Percentiles rank a stretch among this genome's conserved stretches.
phyloP scores from a whole-genome alignment of 768 basidiomycete species.

The Lactifluus echinatus region DNA sequence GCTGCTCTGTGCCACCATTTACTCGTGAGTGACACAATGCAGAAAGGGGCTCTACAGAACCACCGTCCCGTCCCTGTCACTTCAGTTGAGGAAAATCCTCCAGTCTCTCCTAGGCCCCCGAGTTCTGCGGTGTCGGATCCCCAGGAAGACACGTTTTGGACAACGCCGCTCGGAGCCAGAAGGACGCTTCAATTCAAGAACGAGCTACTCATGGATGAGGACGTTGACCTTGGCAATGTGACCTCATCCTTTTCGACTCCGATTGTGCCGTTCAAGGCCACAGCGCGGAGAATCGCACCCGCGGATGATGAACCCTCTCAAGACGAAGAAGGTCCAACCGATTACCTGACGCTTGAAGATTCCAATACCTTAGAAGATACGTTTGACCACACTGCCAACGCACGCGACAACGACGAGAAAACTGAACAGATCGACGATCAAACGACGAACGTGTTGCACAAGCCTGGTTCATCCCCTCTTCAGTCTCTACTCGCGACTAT shows the following conservation, averaged over 20 bases:
- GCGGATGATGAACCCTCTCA: background rate
- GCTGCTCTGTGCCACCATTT: background rate
- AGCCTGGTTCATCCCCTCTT: background rate
- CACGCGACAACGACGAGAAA: background rate
- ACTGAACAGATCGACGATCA: background rate
- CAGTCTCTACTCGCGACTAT: background rate
- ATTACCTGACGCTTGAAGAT: background rate
- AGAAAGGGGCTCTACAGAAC: conserved; percentile 28
- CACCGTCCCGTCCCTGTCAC: conserved; percentile 15
- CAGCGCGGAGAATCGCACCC: background rate
- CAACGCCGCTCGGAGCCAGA: conserved; percentile 47
- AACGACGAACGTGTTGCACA: background rate
- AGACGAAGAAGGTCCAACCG: background rate
- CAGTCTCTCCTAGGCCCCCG: conserved; percentile 21
- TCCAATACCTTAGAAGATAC: conserved; percentile 8
- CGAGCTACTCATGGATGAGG: conserved; percentile 53
- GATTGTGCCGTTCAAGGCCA: conserved; percentile 23
- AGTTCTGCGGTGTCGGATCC: conserved; percentile 23
- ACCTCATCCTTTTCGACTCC: conserved; percentile 37
- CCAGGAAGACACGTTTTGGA: conserved; percentile 56
- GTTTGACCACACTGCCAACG: conserved; percentile 4
- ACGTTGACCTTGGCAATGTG: conserved; percentile 43
- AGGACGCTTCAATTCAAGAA: conserved; percentile 58
- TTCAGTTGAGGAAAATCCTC: conserved; percentile 20
- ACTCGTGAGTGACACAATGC: background rate